Evolutionary conservation across 202 grass and related monocot genomes (phyloP), one percentile per base, ranked within the genome.

Genomic region (Panicum hallii): DNA sequence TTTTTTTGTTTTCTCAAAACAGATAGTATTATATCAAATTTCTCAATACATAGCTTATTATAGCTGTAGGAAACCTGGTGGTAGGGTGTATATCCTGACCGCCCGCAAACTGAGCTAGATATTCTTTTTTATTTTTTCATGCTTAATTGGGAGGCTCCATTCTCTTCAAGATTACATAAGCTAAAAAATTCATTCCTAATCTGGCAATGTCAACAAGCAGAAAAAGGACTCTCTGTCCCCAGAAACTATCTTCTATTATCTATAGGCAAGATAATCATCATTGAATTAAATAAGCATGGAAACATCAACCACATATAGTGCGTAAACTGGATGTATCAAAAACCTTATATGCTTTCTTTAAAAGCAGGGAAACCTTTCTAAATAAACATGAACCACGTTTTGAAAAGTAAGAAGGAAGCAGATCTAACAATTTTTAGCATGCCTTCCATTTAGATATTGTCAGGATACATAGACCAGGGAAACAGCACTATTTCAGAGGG

Each of bases 151-250:
- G 3, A 41, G 55, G 5, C 5, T 48, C 45, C 50, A 49, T 78
- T 54, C 45, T 58, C 20, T 70, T 28, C 36, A 81, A 81, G 62
- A 23, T 5, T 57, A 67, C 56, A 78, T 3, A 30, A 85, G 70
- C 17, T 54, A 19, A 49, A 34, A 63, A 63, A 26, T 62, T 75
- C 17, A 20, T 69, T 75, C 63, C 32, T n/a, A 70, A 50, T 43
- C 42, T 72, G 20, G 44, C 22, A 72, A 74, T 22, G 72, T 34
- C 48, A 82, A 60, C 79, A 82, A 20, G 42, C 69, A 63, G 38
- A 46, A 79, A 70, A 76, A 70, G 15, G 34, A 85, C 52, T 63
- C 48, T 50, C 11, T 63, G 60, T 50, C 17, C 6, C 9, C 43
- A 44, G 4, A 75, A 60, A 57, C n/a, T 78, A 57, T 38, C 2